Evolutionary conservation across 2,329 filamentous ascomycete genomes (phyloP), one percentile per base, ranked within the genome.

Genomic region (Scedosporium aurantiacum): DNA sequence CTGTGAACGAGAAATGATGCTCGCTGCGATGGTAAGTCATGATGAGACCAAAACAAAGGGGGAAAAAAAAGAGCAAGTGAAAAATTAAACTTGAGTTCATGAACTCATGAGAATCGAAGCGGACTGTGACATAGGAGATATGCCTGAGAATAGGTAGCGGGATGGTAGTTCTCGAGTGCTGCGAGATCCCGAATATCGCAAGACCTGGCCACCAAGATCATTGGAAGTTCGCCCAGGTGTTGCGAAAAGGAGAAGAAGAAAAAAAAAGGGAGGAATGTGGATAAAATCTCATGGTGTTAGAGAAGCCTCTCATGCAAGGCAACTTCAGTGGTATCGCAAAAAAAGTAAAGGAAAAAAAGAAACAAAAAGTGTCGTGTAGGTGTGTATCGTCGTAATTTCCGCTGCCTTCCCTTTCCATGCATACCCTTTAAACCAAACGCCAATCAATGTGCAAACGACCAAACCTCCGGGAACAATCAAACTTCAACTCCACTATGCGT

Each of bases 211-310:
- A 47, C 8, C 43, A 47, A 47, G 43, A 47, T 8, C 7, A 6
- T 37, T 37, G 28, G 28, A 37, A 37, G 28, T 37, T 37, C 28
- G 5, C 12, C 28, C 28, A 37, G 16, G 43, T 47, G 5, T 21
- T 69, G 65, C 72, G 67, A 73, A 68, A 64, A 63, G 64, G 65
- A 69, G 63, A 65, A 58, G 57, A 56, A 43, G 47, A 62, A 45
- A 60, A 62, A 60, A 63, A 64, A 63, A 63, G 63, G 47, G 60
- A 16, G n/a, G 16, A n/a, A 47, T n/a, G n/a, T 7, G 43, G 43
- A 47, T 41, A 6, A 10, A 37, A 12, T 37, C 10, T 37, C 10
- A 3, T 37, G 32, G 6, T 37, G 32, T 37, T 37, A 1, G 8
- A 37, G 32, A 12, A 37, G 60, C 61, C 58, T 16, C 23, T 56